Percentiles rank a stretch among this genome's conserved stretches.
phyloP scores from a whole-genome alignment of 2,329 filamentous ascomycete genomes.

The Botrytis hyacinthi region DNA sequence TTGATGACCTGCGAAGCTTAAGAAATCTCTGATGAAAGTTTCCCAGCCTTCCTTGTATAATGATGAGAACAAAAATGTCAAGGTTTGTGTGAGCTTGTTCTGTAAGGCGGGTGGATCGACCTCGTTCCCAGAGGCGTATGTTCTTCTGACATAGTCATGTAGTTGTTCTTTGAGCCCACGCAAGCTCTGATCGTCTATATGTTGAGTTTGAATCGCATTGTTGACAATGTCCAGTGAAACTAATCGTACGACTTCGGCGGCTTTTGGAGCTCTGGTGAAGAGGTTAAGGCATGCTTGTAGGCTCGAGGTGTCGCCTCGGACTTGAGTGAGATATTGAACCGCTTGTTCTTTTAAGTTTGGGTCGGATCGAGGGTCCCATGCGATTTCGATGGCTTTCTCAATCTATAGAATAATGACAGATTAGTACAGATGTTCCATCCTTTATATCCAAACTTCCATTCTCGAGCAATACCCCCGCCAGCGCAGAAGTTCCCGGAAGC shows the following conservation, averaged over 20 bases:
- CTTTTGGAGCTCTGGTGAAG: conserved; percentile 74
- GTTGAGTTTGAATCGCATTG: conserved; percentile 78
- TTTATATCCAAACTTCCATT: neutral
- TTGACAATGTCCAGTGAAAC: conserved; percentile 92
- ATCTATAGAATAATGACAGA: conserved; percentile 56
- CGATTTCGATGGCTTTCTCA: conserved; percentile 93
- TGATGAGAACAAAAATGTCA: conserved; percentile 89
- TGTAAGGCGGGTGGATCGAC: conserved; percentile 77
- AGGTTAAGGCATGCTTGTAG: conserved; percentile 88
- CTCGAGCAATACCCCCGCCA: neutral
- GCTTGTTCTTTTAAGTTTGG: conserved; percentile 76
- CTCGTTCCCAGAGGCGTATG: conserved; percentile 60
- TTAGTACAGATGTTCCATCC: conserved; percentile 5
- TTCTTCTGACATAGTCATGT: conserved; percentile 74
- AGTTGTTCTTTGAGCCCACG: conserved; percentile 76
- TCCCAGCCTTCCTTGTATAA: conserved; percentile 87
- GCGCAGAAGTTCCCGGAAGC: conserved; percentile 3
- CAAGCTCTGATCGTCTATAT: conserved; percentile 71
- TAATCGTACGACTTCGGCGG: conserved; percentile 81
- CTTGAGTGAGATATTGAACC: conserved; percentile 73
- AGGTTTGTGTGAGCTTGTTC: conserved; percentile 94
- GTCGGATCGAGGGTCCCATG: conserved; percentile 77
- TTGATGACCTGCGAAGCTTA: conserved; percentile 66
- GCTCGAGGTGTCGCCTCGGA: conserved; percentile 77
- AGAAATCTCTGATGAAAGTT: conserved; percentile 86